Conservation (phyloP, 495 filamentous ascomycete genomes). For the Platismatia glauca region DNA sequence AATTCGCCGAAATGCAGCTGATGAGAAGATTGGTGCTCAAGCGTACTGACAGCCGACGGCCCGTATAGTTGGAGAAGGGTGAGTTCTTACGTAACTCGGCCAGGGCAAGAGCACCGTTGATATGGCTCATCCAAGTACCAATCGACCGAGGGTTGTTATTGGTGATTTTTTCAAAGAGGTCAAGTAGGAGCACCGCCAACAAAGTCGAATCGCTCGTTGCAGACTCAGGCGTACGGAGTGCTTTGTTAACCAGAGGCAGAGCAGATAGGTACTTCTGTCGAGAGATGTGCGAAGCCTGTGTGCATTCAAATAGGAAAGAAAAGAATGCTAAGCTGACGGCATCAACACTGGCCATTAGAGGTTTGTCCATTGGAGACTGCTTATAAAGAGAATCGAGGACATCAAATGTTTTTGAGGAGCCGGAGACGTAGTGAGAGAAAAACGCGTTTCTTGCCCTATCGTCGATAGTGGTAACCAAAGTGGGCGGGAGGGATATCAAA, state of each 20-base stretch:
- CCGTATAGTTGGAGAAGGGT: slow-evolving; percentile 15
- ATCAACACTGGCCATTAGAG: slow-evolving; percentile 19
- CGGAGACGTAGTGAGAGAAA: slow-evolving; percentile 25
- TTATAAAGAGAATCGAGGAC: slow-evolving; percentile 20
- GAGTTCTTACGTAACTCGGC: slow-evolving; percentile 23
- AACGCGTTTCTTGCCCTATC: slow-evolving; percentile 21
- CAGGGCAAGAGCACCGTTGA: slow-evolving; percentile 29
- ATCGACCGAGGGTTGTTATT: slow-evolving; percentile 14
- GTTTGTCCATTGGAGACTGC: not conserved
- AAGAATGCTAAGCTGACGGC: slow-evolving; percentile 26
- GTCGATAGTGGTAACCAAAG: slow-evolving; percentile 2
- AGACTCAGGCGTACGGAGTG: slow-evolving; percentile 5
- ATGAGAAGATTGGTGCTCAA: slow-evolving; percentile 25
- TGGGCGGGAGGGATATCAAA: not conserved
- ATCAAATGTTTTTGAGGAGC: slow-evolving; percentile 23
- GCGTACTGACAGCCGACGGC: slow-evolving; percentile 20
- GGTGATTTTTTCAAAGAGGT: slow-evolving; percentile 28
- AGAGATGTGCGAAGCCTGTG: slow-evolving; percentile 10
- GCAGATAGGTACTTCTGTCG: slow-evolving; percentile 20
- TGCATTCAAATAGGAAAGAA: slow-evolving; percentile 11
- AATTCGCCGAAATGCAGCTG: slow-evolving; percentile 18
- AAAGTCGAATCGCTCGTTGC: slow-evolving; percentile 22
- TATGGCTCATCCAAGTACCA: slow-evolving; percentile 25
- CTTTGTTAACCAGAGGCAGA: slow-evolving; percentile 18
- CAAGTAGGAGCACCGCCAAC: slow-evolving; percentile 24